Conservation (phyloP, 306 rosid species). For the Carpinus viminea region DNA sequence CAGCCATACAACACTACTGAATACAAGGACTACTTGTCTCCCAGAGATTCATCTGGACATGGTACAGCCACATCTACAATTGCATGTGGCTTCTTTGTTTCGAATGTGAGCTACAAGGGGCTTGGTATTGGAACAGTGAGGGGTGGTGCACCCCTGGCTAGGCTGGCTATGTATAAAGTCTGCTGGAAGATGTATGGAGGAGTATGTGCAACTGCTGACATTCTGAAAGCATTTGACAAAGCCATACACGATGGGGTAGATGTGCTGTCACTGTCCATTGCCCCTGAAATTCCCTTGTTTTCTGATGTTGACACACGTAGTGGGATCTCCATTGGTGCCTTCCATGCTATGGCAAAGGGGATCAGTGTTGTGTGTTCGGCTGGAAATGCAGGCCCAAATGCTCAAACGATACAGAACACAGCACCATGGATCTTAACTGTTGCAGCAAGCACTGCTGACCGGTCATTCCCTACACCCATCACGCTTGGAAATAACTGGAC, state of each 20-base stretch:
- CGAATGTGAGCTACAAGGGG: conserved; percentile 45
- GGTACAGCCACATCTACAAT: conserved; percentile 55
- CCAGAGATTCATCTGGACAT: conserved; percentile 42
- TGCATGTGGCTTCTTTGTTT: conserved; percentile 39
- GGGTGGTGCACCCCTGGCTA: conserved; percentile 54
- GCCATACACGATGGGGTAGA: conserved; percentile 59
- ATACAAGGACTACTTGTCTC: conserved; percentile 34
- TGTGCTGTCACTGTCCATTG: conserved; percentile 45
- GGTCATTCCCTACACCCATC: conserved; percentile 49
- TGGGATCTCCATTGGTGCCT: conserved; percentile 42
- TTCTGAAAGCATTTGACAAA: conserved; percentile 49
- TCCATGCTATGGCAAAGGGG: conserved; percentile 51
- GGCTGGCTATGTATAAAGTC: conserved; percentile 51
- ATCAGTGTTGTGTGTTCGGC: conserved; percentile 44
- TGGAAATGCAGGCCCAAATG: conserved; percentile 45
- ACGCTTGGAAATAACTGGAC: conserved; percentile 50
- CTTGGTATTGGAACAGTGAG: conserved; percentile 43
- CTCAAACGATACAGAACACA: conserved; percentile 39
- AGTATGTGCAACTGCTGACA: conserved; percentile 40
- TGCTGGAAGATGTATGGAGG: conserved; percentile 46
- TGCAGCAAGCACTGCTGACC: conserved; percentile 47
- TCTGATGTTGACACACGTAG: conserved; percentile 35
- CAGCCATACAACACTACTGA: conserved; percentile 31
- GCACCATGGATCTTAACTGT: conserved; percentile 51
- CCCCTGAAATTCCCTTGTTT: conserved; percentile 31